Evolutionary conservation across 2,329 filamentous ascomycete species (phyloP).

Genomic region (Parastagonospora avenae): DNA sequence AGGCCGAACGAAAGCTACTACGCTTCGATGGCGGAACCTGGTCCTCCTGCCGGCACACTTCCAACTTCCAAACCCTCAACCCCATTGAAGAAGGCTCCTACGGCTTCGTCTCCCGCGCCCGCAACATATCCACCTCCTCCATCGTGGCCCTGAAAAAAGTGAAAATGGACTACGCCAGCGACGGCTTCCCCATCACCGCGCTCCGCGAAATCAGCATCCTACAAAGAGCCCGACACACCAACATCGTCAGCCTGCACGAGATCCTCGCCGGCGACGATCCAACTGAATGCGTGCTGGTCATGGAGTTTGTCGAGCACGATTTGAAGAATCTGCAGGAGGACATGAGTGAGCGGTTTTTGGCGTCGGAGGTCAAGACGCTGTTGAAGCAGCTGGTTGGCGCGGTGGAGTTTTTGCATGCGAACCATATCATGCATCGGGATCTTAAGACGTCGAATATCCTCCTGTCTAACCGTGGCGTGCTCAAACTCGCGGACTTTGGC

Average conservation of each 20-base stretch:
- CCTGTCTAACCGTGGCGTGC: constrained; percentile 89
- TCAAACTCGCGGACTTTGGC: constrained; percentile 97
- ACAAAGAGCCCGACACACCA: constrained; percentile 76
- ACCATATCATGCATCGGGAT: constrained; percentile 75
- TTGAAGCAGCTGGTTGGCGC: constrained; percentile 81
- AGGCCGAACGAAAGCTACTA: constrained; percentile 63
- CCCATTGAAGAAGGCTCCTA: constrained; percentile 98
- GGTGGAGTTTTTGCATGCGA: constrained; percentile 81
- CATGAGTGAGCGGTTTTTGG: constrained; percentile 91
- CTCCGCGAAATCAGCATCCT: constrained; percentile 93
- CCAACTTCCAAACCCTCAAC: constrained; percentile 90
- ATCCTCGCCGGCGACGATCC: constrained; percentile 76
- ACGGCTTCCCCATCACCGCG: constrained; percentile 91
- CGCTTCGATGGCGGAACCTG: constrained; percentile 73
- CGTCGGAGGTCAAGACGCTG: constrained; percentile 90
- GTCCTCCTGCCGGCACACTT: constrained; percentile 75
- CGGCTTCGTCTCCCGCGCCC: constrained; percentile 88
- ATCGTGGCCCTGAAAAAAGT: constrained; percentile 92
- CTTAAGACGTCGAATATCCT: constrained; percentile 63
- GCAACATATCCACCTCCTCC: constrained; percentile 72
- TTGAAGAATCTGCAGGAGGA: constrained; percentile 90
- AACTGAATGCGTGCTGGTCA: constrained; percentile 83
- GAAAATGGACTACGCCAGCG: constrained; percentile 76
- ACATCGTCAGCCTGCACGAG: constrained; percentile 82
- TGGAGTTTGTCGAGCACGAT: constrained; percentile 98